These are phyloP conservation scores for Metschnikowia cerradonensis DNA, from an alignment of 805 yeast genomes.

Conservation along the genomic window DNA sequence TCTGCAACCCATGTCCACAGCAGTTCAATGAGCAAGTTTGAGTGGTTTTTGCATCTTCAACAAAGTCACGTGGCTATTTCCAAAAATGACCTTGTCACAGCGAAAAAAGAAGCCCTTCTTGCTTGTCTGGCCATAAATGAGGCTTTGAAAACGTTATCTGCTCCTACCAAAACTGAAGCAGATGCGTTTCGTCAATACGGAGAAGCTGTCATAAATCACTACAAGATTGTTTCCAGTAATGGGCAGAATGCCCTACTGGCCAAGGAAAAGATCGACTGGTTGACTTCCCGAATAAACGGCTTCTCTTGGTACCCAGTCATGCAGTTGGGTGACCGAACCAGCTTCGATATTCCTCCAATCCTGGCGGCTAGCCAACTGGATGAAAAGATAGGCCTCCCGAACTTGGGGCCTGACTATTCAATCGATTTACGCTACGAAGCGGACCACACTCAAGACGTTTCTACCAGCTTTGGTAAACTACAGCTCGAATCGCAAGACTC, in stretches of 20 bases:
- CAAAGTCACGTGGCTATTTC: constrained; percentile 12
- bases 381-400: constrained; percentile 3
- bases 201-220: constrained; percentile 8
- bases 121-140: constrained; percentile 11
- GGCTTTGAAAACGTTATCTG: constrained; percentile 3
- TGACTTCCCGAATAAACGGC: constrained; percentile 13
- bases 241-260: constrained; percentile 13
- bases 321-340: constrained; percentile 3
- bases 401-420: neutral
- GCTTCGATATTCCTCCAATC: constrained; percentile 9
- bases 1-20: neutral
- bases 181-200: constrained; percentile 7
- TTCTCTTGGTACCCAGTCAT: constrained; percentile 16
- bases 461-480: neutral
- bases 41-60: constrained; percentile 10
- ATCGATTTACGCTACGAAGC: neutral
- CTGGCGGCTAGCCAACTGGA: neutral
- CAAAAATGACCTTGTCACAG: constrained; percentile 6
- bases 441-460: neutral
- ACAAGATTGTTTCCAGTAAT: constrained; percentile 4
- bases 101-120: constrained; percentile 9
- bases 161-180: neutral
- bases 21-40: neutral
- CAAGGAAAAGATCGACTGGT: constrained; percentile 16
- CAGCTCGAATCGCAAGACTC: neutral